Base-by-base conservation (phyloP, 2,329 filamentous ascomycete genomes). In the Colletotrichum sp. region DNA sequence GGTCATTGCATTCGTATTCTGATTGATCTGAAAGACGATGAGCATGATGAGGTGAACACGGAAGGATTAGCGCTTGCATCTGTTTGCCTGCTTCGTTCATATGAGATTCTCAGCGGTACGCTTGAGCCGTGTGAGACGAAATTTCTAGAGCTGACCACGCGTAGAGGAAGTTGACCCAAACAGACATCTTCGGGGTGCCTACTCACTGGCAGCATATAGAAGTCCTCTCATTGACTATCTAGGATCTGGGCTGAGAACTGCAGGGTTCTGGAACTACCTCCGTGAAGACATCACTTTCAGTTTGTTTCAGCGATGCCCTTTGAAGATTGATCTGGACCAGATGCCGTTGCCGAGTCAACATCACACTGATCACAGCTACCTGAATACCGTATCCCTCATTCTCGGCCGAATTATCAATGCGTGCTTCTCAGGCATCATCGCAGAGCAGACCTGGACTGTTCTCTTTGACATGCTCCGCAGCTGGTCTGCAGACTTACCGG, bases 241-340 rank as follows among this genome's bases (percentile, higher is more conserved):
- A 2, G 78, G 79, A 1, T 74, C 80, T 4, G 82, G 82, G 0
- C 78, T 89, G 0, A 76, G 84, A 3, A 82, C 82, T 5, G 85
- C 87, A 2, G 88, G 88, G 0, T 87, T 88, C 71, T 90, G 88
- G 88, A 90, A 90, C 75, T 89, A 89, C 69, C 82, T 90, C 0
- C 84, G 88, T 1, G 88, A 90, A 78, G 88, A 90, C 49, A 89
- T 90, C n/a, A 89, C 88, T 0, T 88, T 89, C n/a, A 87, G 87
- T n/a, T 78, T 90, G 1, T 88, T 87, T 55, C 82, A 86, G 49
- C 79, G 81, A 8, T 86, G 85, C 26, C 82, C 82, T 0, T 77
- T 89, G 1, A 88, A 87, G 76, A 87, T 88, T 71, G 81, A 86
- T 21, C 68, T 87, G 15, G 63, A 80, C 15, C 55, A 75, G 28